phyloP scores from a whole-genome alignment of 352 stramenopile species.

The Blastocystis sp. region DNA sequence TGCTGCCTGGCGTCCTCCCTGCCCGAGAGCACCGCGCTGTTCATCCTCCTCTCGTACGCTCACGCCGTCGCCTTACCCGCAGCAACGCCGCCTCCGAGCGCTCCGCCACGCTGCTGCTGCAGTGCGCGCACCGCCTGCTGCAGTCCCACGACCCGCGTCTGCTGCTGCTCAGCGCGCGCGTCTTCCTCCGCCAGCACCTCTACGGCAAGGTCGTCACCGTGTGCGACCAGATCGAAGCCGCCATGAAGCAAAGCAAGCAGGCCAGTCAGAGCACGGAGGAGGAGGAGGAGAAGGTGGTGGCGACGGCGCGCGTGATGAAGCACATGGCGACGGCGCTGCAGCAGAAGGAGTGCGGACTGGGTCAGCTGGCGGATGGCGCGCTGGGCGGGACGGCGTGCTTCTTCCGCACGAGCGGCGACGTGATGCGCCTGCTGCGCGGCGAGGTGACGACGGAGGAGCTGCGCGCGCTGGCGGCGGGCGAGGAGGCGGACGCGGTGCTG shows the following conservation, averaged over 20 bases:
- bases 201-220: not conserved
- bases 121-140: not conserved
- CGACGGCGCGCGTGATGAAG: not conserved
- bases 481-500: not conserved
- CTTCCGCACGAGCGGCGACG: not conserved
- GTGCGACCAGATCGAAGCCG: not conserved
- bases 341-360: not conserved
- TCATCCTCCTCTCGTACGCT: not conserved
- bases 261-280: not conserved
- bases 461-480: not conserved
- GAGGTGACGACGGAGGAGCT: not conserved
- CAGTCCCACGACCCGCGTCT: not conserved
- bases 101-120: not conserved
- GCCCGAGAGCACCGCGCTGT: constrained; percentile 3
- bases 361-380: not conserved
- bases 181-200: not conserved
- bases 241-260: not conserved
- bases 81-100: not conserved
- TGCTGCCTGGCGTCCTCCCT: constrained; percentile 5
- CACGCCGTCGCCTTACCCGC: not conserved
- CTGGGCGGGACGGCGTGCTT: not conserved
- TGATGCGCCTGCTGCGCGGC: not conserved
- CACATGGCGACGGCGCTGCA: not conserved
- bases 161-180: not conserved
- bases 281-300: not conserved